Percentiles rank a stretch among this genome's conserved stretches.
Conservation (phyloP, 345 rosid genomes). For the Populus tremula region DNA sequence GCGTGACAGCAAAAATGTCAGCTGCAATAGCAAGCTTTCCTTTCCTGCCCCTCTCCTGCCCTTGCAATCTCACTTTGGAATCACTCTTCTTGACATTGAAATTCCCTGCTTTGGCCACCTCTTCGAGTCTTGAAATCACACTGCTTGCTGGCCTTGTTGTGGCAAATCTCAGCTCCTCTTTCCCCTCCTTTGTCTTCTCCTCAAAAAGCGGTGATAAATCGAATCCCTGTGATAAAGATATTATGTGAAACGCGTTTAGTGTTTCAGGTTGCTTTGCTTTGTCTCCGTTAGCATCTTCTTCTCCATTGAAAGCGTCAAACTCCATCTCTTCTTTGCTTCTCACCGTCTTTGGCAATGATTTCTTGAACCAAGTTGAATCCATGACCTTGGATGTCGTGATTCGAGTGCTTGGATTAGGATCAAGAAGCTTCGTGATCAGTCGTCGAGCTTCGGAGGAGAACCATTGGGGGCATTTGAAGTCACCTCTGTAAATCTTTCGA, state of each 20-base stretch:
- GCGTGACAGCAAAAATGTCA: constrained; percentile 72
- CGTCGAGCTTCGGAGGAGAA: constrained; percentile 72
- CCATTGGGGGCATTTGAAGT: constrained; percentile 92
- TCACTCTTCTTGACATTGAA: constrained; percentile 73
- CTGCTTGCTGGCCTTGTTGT: constrained; percentile 78
- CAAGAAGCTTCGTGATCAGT: constrained; percentile 73
- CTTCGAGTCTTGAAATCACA: constrained; percentile 76
- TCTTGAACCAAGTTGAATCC: constrained; percentile 82
- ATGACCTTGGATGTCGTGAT: constrained; percentile 51
- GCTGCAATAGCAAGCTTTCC: constrained; percentile 77
- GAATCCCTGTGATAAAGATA: constrained; percentile 81
- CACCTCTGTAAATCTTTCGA: constrained; percentile 77
- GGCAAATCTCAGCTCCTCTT: constrained; percentile 74
- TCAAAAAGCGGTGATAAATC: constrained; percentile 83
- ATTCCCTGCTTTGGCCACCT: constrained; percentile 60
- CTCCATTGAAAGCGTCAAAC: constrained; percentile 27
- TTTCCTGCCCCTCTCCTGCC: constrained; percentile 76
- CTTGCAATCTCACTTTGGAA: constrained; percentile 65
- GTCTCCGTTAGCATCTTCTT: constrained; percentile 15
- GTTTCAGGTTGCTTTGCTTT: constrained; percentile 55
- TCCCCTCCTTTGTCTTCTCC: constrained; percentile 81
- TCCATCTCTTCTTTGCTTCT: constrained; percentile 28
- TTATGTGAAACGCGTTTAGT: constrained; percentile 82
- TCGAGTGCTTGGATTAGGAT: constrained; percentile 71
- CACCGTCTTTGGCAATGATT: constrained; percentile 33